phyloP scores from a whole-genome alignment of 2,329 filamentous ascomycete genomes.

The Trichoderma sp. region DNA sequence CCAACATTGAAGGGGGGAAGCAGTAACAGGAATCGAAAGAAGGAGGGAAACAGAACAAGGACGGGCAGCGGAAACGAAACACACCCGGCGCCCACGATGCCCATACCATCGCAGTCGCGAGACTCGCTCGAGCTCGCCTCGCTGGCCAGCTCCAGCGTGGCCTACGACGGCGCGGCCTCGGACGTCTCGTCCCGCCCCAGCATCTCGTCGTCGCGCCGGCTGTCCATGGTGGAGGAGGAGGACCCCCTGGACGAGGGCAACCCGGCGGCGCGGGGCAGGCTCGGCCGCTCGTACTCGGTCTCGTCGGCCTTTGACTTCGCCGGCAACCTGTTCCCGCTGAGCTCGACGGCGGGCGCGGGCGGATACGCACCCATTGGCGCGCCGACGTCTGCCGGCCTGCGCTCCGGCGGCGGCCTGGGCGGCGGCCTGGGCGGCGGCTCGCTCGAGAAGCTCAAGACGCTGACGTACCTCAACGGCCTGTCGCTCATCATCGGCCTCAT shows the following conservation, averaged over 20 bases:
- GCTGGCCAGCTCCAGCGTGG: constrained; percentile 76
- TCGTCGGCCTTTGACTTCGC: constrained; percentile 95
- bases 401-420: constrained; percentile 51
- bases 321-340: constrained; percentile 88
- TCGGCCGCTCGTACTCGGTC: constrained; percentile 77
- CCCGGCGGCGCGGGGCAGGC: constrained; percentile 48
- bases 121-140: constrained; percentile 97
- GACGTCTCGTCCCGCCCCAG: constrained; percentile 79
- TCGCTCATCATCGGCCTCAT: constrained; percentile 90
- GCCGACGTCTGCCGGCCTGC: constrained; percentile 58
- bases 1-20: not conserved
- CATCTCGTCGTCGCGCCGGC: constrained; percentile 85
- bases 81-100: constrained; percentile 43
- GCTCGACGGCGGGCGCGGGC: constrained; percentile 69
- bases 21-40: not conserved
- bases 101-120: constrained; percentile 59
- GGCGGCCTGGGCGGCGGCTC: constrained; percentile 71
- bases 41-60: not conserved
- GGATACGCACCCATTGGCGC: constrained; percentile 86
- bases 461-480: constrained; percentile 92
- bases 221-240: constrained; percentile 80
- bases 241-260: constrained; percentile 69
- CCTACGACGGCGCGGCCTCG: constrained; percentile 57
- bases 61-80: not conserved
- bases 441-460: constrained; percentile 90